A percentile compares a stretch with the other conserved stretches of the same genome.
These are phyloP conservation scores for Fremontodendron californicum DNA, from an alignment of 345 rosid species.

Conservation along the genomic window DNA sequence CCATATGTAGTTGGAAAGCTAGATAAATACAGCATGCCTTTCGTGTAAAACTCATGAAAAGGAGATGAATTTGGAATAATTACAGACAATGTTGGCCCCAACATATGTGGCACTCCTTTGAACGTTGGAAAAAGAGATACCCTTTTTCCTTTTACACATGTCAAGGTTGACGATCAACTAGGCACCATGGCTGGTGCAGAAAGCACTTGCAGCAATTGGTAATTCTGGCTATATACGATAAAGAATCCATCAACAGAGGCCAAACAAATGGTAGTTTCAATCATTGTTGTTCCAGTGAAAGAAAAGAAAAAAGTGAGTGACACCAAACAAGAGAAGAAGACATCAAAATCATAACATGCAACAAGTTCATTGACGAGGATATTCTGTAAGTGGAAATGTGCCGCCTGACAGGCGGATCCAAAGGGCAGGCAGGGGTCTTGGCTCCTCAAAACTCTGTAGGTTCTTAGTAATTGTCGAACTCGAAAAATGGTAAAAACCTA, in stretches of 20 bases:
- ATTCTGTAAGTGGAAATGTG: constrained; percentile 12
- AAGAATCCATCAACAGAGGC: constrained; percentile 20
- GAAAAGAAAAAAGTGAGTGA: background rate
- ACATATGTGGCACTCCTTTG: background rate
- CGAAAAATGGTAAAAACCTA: too few relatives aligned
- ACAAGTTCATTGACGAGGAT: constrained; percentile 20
- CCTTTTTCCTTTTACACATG: constrained; percentile 13
- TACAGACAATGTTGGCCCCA: background rate
- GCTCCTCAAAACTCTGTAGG: too few relatives aligned
- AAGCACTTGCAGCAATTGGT: constrained; percentile 20
- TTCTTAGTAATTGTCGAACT: too few relatives aligned
- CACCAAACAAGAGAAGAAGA: background rate
- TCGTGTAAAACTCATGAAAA: background rate
- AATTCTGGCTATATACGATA: constrained; percentile 3
- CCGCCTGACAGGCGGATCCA: too few relatives aligned
- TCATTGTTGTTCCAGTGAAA: constrained; percentile 16
- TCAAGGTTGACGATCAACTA: constrained; percentile 14
- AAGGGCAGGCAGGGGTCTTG: too few relatives aligned
- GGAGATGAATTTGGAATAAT: background rate
- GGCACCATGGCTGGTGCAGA: constrained; percentile 17
- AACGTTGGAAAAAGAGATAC: background rate
- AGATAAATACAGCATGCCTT: background rate
- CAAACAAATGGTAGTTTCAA: constrained; percentile 11
- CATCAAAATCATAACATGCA: constrained; percentile 21
- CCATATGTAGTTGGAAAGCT: background rate